Percentiles rank a stretch among this genome's conserved stretches.
Evolutionary conservation across 768 basidiomycete species (phyloP).

Genomic region (Macrocybe gigantea): DNA sequence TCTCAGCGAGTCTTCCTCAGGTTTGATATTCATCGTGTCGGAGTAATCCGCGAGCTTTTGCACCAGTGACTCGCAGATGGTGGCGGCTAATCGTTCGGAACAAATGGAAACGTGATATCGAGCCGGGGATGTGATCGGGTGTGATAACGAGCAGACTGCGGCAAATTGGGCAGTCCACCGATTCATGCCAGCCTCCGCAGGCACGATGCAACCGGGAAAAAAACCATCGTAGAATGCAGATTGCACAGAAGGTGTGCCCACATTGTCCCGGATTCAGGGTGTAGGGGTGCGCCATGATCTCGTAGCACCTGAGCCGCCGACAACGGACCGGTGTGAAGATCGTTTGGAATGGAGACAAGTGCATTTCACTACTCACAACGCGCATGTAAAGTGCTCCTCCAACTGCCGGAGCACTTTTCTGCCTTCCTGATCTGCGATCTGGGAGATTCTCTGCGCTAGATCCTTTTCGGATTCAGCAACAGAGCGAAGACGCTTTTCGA

Average conservation of each 20-base stretch:
- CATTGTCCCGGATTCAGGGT: constrained; percentile 47
- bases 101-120: constrained; percentile 52
- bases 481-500: constrained; percentile 33
- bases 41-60: constrained; percentile 34
- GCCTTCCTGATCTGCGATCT: constrained; percentile 34
- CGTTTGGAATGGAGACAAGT: background rate
- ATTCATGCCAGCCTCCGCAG: constrained; percentile 65
- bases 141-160: constrained; percentile 47
- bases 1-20: constrained; percentile 33
- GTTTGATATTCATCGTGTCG: constrained; percentile 31
- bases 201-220: constrained; percentile 58
- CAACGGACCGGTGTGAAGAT: background rate
- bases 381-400: constrained; percentile 61
- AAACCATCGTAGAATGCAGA: constrained; percentile 64
- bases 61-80: constrained; percentile 46
- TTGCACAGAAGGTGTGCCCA: constrained; percentile 64
- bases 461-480: constrained; percentile 37
- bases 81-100: constrained; percentile 54
- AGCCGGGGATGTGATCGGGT: constrained; percentile 43
- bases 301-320: constrained; percentile 45
- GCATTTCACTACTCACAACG: constrained; percentile 38
- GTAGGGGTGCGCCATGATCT: constrained; percentile 59
- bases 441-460: constrained; percentile 31
- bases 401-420: constrained; percentile 42
- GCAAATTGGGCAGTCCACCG: constrained; percentile 65